These are phyloP conservation scores for Eucalyptus curtisii DNA, from an alignment of 345 rosid genomes.

Conservation along the genomic window DNA sequence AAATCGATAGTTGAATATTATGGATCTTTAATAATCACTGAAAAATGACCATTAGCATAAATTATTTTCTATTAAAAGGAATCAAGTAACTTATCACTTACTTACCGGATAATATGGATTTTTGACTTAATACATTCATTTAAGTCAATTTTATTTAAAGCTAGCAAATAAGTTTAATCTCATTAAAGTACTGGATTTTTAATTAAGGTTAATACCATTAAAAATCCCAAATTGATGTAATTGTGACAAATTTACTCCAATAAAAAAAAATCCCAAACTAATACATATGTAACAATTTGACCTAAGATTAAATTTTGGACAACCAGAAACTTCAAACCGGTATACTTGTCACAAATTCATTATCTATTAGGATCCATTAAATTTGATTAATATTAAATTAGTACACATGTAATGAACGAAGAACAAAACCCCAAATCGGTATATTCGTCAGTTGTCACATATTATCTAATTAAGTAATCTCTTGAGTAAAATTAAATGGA, in stretches of 20 bases:
- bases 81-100: neutral
- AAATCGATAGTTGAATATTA: too few relatives aligned
- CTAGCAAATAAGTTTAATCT: neutral
- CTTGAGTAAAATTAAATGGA: too few relatives aligned
- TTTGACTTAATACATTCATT: neutral
- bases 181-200: neutral
- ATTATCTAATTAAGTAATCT: too few relatives aligned
- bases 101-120: neutral
- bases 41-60: neutral
- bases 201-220: too few relatives aligned
- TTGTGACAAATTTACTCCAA: too few relatives aligned
- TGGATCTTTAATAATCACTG: neutral
- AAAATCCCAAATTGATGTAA: neutral
- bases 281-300: neutral
- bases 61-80: neutral
- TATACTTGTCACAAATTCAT: too few relatives aligned
- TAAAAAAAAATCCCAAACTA: fast-evolving
- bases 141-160: neutral
- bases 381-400: fast-evolving
- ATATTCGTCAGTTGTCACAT: too few relatives aligned
- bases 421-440: too few relatives aligned
- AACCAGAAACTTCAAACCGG: fast-evolving
- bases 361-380: fast-evolving
- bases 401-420: fast-evolving
- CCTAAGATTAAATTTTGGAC: too few relatives aligned